These are phyloP conservation scores for Saitozyma podzolica DNA, from an alignment of 768 basidiomycete species.

Conservation along the genomic window DNA sequence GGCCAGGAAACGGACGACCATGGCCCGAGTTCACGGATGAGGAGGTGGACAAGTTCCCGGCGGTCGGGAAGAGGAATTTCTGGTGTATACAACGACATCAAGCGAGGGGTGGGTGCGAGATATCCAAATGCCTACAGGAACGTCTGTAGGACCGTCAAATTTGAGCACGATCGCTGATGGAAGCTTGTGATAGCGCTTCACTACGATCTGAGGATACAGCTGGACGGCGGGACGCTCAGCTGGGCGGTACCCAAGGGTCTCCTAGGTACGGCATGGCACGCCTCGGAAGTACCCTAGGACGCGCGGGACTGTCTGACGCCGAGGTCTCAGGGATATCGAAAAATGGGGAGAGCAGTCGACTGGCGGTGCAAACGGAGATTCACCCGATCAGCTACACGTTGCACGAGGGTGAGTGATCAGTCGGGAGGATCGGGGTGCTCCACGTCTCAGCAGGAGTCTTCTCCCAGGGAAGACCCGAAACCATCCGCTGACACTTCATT, in stretches of 20 bases:
- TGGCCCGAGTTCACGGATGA: conserved; percentile 19
- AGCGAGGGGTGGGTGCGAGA: conserved; percentile 28
- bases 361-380: conserved; percentile 42
- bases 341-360: conserved; percentile 26
- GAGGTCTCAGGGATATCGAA: conserved; percentile 28
- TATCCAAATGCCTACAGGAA: neutral
- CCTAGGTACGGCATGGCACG: conserved; percentile 22
- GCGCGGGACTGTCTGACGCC: neutral
- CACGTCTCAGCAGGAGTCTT: neutral
- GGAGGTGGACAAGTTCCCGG: conserved; percentile 37
- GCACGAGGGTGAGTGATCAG: conserved; percentile 32
- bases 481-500: neutral
- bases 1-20: neutral
- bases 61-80: conserved; percentile 38
- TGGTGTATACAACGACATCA: conserved; percentile 47
- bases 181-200: conserved; percentile 32
- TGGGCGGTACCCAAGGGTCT: conserved; percentile 45
- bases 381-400: conserved; percentile 44
- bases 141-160: neutral
- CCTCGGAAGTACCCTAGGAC: neutral
- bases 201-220: conserved; percentile 44
- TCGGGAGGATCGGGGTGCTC: neutral
- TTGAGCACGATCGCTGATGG: neutral
- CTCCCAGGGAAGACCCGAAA: too few species aligned
- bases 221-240: conserved; percentile 38